Conservation (phyloP, 805 yeast genomes). For the Grigorovia humatica region DNA sequence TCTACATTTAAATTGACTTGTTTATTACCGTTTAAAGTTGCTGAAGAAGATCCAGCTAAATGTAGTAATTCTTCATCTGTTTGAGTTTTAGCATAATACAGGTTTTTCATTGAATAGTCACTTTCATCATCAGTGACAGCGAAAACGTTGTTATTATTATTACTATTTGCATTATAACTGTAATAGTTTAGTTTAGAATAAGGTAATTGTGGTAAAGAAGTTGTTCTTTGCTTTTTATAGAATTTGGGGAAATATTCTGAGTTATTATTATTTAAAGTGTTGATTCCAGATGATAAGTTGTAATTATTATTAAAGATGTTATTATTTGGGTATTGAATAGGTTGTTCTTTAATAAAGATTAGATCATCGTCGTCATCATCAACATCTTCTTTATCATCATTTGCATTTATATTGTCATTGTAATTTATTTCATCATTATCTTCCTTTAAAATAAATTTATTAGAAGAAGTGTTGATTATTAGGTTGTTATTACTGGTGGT, state of each 20-base stretch:
- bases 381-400: constrained; percentile 4
- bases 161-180: not conserved
- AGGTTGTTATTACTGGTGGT: not conserved
- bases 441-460: not conserved
- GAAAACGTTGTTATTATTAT: not conserved
- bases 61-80: constrained; percentile 25
- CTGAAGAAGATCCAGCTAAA: constrained; percentile 25
- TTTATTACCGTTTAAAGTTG: constrained; percentile 25
- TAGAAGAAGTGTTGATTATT: not conserved
- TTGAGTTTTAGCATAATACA: constrained; percentile 9
- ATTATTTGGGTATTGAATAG: constrained; percentile 3
- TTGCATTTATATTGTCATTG: not conserved
- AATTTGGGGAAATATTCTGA: constrained; percentile 12
- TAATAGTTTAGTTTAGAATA: constrained; percentile 36
- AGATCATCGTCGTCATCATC: constrained; percentile 21
- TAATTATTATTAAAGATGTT: not conserved
- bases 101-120: not conserved
- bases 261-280: not conserved
- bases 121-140: not conserved
- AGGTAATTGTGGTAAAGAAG: constrained; percentile 45
- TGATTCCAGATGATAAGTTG: not conserved
- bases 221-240: constrained; percentile 38
- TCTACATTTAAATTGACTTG: constrained; percentile 14
- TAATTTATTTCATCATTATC: too few relatives aligned
- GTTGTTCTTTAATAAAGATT: constrained; percentile 25